Conservation (phyloP, 345 rosid species). For the Laguncularia racemosa region DNA sequence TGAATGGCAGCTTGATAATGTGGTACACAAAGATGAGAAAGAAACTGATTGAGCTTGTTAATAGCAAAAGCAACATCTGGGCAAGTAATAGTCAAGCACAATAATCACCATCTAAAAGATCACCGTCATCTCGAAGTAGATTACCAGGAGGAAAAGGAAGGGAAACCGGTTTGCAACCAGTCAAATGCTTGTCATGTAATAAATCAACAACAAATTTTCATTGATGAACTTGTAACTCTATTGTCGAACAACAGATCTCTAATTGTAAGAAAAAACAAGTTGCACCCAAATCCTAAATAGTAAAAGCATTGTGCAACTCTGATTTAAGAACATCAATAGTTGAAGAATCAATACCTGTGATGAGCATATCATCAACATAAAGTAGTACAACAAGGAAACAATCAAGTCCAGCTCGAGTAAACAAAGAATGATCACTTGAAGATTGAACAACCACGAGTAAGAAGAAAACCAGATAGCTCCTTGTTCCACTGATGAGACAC, state of each 20-base stretch:
- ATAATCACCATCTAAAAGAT: neutral
- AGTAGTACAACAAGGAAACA: neutral
- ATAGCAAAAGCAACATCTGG: neutral
- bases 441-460: neutral
- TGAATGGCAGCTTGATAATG: neutral
- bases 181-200: neutral
- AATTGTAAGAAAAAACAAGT: neutral
- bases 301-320: neutral
- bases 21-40: neutral
- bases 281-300: neutral
- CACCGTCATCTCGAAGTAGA: too few species aligned
- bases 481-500: neutral
- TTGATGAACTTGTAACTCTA: neutral
- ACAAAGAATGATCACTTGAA: neutral
- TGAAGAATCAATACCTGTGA: neutral
- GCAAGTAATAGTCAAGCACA: neutral
- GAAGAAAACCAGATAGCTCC: neutral
- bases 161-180: neutral
- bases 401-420: neutral
- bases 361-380: neutral
- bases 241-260: neutral
- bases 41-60: neutral
- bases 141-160: too few species aligned
- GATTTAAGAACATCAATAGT: neutral
- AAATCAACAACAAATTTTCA: neutral